Percentiles rank a stretch among this genome's conserved stretches.
phyloP scores from a whole-genome alignment of 1,284 basidiomycete genomes.

The Ustilago hordei region DNA sequence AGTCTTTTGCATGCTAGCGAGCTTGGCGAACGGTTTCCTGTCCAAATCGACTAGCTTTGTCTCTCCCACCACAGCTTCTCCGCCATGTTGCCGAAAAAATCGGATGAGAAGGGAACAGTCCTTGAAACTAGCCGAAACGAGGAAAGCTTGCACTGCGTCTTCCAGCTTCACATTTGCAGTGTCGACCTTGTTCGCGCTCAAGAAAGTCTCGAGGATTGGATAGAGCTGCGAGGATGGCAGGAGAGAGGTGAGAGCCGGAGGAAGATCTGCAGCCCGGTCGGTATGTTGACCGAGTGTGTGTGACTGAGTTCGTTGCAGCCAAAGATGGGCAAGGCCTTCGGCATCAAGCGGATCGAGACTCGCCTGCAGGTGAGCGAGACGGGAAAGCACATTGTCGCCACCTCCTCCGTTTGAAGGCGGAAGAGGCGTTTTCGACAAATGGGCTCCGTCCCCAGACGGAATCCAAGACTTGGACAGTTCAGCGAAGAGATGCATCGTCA shows the following conservation, averaged over 20 bases:
- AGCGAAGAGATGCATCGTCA: constrained; percentile 1
- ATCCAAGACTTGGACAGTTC: constrained; percentile 16
- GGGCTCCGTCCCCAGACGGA: too few species aligned
- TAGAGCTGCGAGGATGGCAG: constrained; percentile 14
- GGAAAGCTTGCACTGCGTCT: constrained; percentile 71
- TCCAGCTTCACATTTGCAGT: constrained; percentile 2
- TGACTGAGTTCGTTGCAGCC: constrained; percentile 31
- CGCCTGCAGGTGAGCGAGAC: constrained; percentile 78
- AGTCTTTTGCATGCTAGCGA: constrained; percentile 79
- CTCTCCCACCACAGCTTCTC: constrained; percentile 1
- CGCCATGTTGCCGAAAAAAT: constrained; percentile 25
- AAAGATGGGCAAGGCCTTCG: constrained; percentile 75
- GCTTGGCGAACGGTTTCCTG: constrained; percentile 78
- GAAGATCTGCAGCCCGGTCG: background rate
- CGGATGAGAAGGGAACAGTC: constrained; percentile 89
- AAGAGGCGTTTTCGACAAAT: background rate
- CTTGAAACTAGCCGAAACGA: constrained; percentile 93
- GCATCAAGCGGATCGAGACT: constrained; percentile 84
- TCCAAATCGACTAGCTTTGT: constrained; percentile 79
- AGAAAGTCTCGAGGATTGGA: constrained; percentile 10
- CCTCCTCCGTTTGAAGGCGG: background rate
- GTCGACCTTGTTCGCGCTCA: background rate
- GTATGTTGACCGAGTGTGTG: constrained; percentile 17
- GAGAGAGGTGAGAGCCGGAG: constrained; percentile 4
- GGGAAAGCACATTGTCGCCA: constrained; percentile 71